Evolutionary conservation across 768 basidiomycete genomes (phyloP).

Genomic region (Termitomyces sp.): DNA sequence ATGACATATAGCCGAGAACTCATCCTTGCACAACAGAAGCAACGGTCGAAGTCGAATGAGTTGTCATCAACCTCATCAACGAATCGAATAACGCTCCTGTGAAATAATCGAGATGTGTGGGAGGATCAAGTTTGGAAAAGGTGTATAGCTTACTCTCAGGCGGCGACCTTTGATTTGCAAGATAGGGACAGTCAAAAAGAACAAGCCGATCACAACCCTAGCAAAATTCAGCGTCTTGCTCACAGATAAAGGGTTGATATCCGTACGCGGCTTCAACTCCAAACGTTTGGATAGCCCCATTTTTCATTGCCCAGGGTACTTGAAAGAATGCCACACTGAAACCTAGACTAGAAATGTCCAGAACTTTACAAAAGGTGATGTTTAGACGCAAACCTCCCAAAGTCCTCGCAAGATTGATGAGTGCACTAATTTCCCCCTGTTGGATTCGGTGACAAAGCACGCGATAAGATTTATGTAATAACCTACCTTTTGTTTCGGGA

Average conservation of each 20-base stretch:
- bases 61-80: neutral
- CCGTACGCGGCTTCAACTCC: conserved; percentile 51
- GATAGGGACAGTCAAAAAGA: conserved; percentile 42
- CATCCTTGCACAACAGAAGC: neutral
- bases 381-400: conserved; percentile 32
- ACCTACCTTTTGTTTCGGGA: conserved; percentile 36
- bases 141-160: conserved; percentile 31
- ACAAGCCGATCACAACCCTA: conserved; percentile 44
- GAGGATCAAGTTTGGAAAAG: neutral
- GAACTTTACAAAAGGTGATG: neutral
- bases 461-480: neutral
- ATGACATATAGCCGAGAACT: neutral
- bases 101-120: neutral
- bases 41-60: too few species aligned
- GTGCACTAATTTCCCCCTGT: conserved; percentile 50
- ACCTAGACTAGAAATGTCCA: conserved; percentile 11
- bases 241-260: neutral
- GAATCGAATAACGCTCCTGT: conserved; percentile 19
- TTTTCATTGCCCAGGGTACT: conserved; percentile 46
- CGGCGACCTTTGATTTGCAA: conserved; percentile 40
- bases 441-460: neutral
- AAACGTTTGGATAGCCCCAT: conserved; percentile 51
- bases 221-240: neutral
- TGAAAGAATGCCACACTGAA: conserved; percentile 58
- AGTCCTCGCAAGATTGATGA: conserved; percentile 48